Conservation (phyloP, 768 basidiomycete genomes). For the Nidularia pulvinata region DNA sequence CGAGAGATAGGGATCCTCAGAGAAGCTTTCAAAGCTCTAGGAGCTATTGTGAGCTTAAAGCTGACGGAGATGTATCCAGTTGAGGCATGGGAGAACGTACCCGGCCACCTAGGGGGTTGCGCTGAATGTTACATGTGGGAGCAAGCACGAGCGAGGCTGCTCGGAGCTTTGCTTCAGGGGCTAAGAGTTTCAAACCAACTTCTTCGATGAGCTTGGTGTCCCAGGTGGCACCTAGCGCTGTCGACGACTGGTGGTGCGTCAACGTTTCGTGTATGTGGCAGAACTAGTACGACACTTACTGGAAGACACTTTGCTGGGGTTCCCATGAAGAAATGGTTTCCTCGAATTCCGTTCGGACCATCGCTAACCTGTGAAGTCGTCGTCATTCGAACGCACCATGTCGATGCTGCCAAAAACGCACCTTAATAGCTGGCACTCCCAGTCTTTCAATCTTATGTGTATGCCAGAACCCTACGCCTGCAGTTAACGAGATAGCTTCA, state of each 20-base stretch:
- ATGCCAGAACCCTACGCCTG: conserved; percentile 83
- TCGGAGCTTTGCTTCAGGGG: conserved; percentile 69
- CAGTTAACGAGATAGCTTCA: conserved; percentile 71
- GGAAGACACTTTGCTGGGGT: conserved; percentile 82
- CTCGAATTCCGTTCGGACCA: conserved; percentile 77
- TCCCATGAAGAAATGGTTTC: conserved; percentile 80
- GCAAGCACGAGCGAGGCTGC: conserved; percentile 72
- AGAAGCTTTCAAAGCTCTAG: conserved; percentile 77
- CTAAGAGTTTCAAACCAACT: conserved; percentile 65
- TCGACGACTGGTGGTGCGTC: conserved; percentile 45
- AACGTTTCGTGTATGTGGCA: not conserved
- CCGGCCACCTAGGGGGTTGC: conserved; percentile 75
- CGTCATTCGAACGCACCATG: not conserved
- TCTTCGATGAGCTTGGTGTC: conserved; percentile 63
- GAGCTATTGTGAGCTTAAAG: not conserved
- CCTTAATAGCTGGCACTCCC: conserved; percentile 74
- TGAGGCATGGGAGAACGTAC: conserved; percentile 27
- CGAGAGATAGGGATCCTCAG: conserved; percentile 76
- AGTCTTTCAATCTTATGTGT: conserved; percentile 65
- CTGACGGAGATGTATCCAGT: not conserved
- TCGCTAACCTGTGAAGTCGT: conserved; percentile 56
- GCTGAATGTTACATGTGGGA: conserved; percentile 85
- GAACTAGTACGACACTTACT: conserved; percentile 28
- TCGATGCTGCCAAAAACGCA: conserved; percentile 11
- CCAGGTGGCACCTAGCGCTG: conserved; percentile 76